phyloP scores from a whole-genome alignment of 2,329 filamentous ascomycete genomes.

The Xylariaceae sp. region DNA sequence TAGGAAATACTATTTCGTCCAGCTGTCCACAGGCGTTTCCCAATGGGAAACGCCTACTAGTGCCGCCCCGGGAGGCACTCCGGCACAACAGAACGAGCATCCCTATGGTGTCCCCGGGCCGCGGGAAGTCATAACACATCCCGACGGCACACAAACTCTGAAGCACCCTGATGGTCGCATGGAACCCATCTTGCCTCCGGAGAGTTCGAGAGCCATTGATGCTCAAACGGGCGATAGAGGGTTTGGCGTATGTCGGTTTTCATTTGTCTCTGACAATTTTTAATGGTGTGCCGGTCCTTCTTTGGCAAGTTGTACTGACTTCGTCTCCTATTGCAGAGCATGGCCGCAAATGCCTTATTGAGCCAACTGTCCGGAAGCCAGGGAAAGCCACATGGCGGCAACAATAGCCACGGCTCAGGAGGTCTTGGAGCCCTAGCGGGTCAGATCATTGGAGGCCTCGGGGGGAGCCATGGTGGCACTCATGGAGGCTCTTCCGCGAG shows the following conservation, averaged over 20 bases:
- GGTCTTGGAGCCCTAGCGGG: slow-evolving; percentile 43
- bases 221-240: slow-evolving; percentile 55
- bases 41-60: slow-evolving; percentile 70
- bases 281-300: slow-evolving; percentile 13
- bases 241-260: slow-evolving; percentile 52
- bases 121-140: slow-evolving; percentile 54
- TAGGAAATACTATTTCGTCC: slow-evolving; percentile 66
- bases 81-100: slow-evolving; percentile 50
- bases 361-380: slow-evolving; percentile 41
- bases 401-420: slow-evolving; percentile 31
- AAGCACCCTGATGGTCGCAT: slow-evolving; percentile 55
- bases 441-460: slow-evolving; percentile 34
- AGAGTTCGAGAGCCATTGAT: slow-evolving; percentile 43
- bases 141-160: slow-evolving; percentile 57
- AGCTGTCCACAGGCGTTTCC: slow-evolving; percentile 64
- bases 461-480: slow-evolving; percentile 22
- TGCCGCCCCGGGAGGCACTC: slow-evolving; percentile 57
- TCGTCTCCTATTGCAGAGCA: slow-evolving; percentile 37
- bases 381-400: slow-evolving; percentile 34
- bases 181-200: slow-evolving; percentile 51
- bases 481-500: slow-evolving; percentile 25
- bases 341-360: slow-evolving; percentile 55
- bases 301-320: slow-evolving; percentile 22
- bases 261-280: slow-evolving; percentile 6
- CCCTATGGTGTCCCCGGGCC: slow-evolving; percentile 53